Base-by-base conservation (phyloP, 345 rosid species). In the Hibiscus tridactylites region DNA sequence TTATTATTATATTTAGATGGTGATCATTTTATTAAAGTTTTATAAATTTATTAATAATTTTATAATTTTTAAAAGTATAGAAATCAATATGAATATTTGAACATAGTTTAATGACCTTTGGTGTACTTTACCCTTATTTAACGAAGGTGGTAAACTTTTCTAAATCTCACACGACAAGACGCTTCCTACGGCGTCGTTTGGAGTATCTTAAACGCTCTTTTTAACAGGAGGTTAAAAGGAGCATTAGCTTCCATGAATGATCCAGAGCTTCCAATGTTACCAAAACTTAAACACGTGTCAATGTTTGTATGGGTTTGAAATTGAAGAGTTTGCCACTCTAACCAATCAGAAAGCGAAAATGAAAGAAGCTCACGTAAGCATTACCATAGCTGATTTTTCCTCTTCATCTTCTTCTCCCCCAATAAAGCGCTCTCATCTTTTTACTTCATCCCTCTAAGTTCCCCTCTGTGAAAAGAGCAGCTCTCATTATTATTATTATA, bases 361-460 rank as follows among this genome's bases (percentile, higher is more conserved):
- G 9, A n/a, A 17, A 28, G 35, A 44, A 62, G 68, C 79, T 37
- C 80, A 71, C 13, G 68, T 76, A 52, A 66, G 37, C n/a, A 2
- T 53, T 3, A 65, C 33, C 75, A 1, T 59, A 2, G 24, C 0
- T 15, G 13, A 65, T 53, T 4, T 9, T 46, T 64, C 39, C 57
- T 21, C 52, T 50, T 3, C 42, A 33, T 21, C 74, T 66, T 74
- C 71, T 70, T 76, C 71, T 19, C 65, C 72, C 47, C 35, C 73
- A 19, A 6, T 70, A 59, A 68, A 76, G 58, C 58, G 58, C 19
- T 53, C 24, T 33, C 61, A 31, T 68, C n/a, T 37, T 44, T 10
- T 71, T 33, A 17, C 26, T 12, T 53, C 9, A 17, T 17, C 58
- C n/a, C 58, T n/a, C 58, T 33, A 33, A 33, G 31, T 52, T 52